Evolutionary conservation across 1,284 basidiomycete species (phyloP), one percentile per base, ranked within the genome.

Genomic region (Anthracocystis walkeri): DNA sequence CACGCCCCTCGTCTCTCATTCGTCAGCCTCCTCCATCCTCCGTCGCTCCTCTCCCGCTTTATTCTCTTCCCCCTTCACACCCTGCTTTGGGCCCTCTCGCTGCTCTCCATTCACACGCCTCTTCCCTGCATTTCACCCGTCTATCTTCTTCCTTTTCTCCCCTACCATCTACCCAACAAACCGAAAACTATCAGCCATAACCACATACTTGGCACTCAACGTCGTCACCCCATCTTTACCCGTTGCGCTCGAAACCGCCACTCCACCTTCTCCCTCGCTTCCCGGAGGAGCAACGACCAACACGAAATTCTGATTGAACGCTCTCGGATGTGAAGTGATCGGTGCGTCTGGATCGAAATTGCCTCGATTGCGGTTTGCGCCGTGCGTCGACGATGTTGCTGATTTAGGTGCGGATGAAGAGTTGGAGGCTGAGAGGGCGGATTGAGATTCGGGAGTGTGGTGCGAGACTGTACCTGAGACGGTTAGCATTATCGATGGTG

Each of bases 391-490:
- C 0, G 75, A 33, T 0, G 65, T 62, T 1, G 74, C 65, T 4
- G 79, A 78, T 41, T 78, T 77, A 11, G 82, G 82, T 20, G 81
- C 82, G 55, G 60, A 40, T 16, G 78, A 62, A 4, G 65, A 48
- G 18, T 38, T 8, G 16, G 65, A 41, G 27, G n/a, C n/a, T n/a
- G 44, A 8, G 16, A 65, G 65, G 1, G 75, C 75, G 4, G 76
- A 76, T 0, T 69, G 61, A 3, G 79, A 82, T 52, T 76, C 77
- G 45, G 82, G 82, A 6, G 81, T 83, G 56, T 83, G 81, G 59
- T 84, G 82, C 31, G 80, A 72, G 8, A 84, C 82, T 2, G 78
- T 77, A 16, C 82, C 82, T 3, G 77, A 73, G 16, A 83, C 81
- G 11, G 62, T 75, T 5, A 84, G 58, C 20, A 80, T 41, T 4